Evolutionary conservation across 2,329 filamentous ascomycete genomes (phyloP).

Genomic region (Metarhizium guizhouense): DNA sequence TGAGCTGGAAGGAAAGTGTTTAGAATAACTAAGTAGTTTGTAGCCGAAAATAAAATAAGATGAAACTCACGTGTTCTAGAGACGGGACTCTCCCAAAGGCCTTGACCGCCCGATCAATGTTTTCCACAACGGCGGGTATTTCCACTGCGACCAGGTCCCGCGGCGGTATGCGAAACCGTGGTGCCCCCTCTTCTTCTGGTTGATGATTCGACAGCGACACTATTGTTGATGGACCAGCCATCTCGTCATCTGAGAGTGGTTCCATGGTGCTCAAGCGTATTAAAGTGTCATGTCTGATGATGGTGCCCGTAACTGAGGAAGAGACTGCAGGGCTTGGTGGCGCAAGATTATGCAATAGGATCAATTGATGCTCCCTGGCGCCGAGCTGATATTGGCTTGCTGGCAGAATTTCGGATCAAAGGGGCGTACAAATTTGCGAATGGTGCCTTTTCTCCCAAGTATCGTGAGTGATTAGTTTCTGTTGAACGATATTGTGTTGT

Average conservation of each 20-base stretch:
- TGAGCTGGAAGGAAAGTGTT: constrained; percentile 28
- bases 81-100: constrained; percentile 31
- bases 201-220: not conserved
- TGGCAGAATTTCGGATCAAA: not conserved
- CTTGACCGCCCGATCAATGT: constrained; percentile 32
- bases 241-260: not conserved
- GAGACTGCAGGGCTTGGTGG: not conserved
- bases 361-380: not conserved
- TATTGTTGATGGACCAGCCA: not conserved
- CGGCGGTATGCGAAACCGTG: constrained; percentile 25
- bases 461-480: not conserved
- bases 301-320: not conserved
- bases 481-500: not conserved
- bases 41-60: not conserved
- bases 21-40: not conserved
- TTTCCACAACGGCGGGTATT: constrained; percentile 33
- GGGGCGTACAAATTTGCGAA: not conserved
- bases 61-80: constrained; percentile 27
- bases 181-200: constrained; percentile 16
- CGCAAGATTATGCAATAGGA: not conserved
- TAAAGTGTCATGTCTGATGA: not conserved
- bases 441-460: not conserved
- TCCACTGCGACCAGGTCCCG: constrained; percentile 31
- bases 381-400: not conserved
- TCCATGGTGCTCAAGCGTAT: not conserved